phyloP scores from a whole-genome alignment of 768 basidiomycete species.

The Amanita rimosa region DNA sequence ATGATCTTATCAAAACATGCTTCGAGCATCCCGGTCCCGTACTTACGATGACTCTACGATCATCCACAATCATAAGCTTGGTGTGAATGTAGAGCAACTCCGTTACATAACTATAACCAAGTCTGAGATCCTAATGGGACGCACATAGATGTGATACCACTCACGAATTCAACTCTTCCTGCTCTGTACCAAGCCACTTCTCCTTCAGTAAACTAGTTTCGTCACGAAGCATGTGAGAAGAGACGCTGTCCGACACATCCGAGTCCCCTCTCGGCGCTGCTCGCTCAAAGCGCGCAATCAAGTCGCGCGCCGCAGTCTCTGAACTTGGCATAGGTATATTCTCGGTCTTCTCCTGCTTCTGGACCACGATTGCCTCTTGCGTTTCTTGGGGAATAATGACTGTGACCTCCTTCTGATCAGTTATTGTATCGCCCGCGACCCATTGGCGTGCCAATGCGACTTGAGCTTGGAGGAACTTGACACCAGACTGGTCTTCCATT shows the following conservation, averaged over 20 bases:
- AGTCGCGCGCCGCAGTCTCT: conserved; percentile 55
- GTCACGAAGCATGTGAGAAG: conserved; percentile 69
- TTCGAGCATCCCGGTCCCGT: neutral
- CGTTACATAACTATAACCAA: conserved; percentile 56
- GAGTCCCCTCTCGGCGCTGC: conserved; percentile 58
- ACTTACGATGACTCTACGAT: conserved; percentile 77
- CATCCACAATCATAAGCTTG: conserved; percentile 93
- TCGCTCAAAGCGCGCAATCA: conserved; percentile 60
- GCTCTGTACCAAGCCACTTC: conserved; percentile 72
- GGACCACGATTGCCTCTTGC: conserved; percentile 34
- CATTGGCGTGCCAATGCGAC: conserved; percentile 74
- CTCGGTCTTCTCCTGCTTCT: conserved; percentile 45
- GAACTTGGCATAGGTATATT: conserved; percentile 58
- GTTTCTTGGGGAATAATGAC: conserved; percentile 46
- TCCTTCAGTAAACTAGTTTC: conserved; percentile 56
- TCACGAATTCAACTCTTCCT: conserved; percentile 74
- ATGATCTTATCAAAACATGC: neutral
- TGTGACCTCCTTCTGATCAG: conserved; percentile 38
- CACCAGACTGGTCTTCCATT: conserved; percentile 66
- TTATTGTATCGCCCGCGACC: conserved; percentile 40
- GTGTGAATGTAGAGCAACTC: conserved; percentile 77
- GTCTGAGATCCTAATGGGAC: conserved; percentile 8
- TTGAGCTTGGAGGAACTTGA: conserved; percentile 79
- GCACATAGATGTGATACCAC: conserved; percentile 20
- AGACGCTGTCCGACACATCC: conserved; percentile 62